Conservation (phyloP, 768 basidiomycete genomes). For the Calocybe cyanea region DNA sequence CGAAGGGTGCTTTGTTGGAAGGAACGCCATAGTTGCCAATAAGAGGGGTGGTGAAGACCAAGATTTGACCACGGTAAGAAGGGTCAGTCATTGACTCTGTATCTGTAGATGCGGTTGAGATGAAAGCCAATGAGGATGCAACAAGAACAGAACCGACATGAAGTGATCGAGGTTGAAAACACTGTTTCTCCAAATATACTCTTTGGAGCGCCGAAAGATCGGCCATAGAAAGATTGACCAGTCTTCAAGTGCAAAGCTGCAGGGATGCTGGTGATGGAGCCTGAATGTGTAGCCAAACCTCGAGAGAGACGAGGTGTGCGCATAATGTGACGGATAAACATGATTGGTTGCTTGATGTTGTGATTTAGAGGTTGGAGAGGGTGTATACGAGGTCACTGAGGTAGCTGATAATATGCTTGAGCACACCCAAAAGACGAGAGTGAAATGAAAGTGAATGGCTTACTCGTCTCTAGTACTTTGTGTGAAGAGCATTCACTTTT, state of each 20-base stretch:
- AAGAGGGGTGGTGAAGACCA: conserved; percentile 97
- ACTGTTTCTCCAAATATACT: conserved; percentile 96
- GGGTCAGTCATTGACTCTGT: conserved; percentile 99
- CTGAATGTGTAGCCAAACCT: conserved; percentile 65
- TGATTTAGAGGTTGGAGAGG: conserved; percentile 42
- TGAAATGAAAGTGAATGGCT: conserved; percentile 25
- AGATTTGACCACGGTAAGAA: conserved; percentile 95
- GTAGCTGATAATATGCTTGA: conserved; percentile 52
- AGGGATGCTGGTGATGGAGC: conserved; percentile 47
- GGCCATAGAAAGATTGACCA: conserved; percentile 88
- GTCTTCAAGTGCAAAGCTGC: conserved; percentile 90
- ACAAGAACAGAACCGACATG: conserved; percentile 55
- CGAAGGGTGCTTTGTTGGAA: conserved; percentile 63
- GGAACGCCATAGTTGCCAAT: conserved; percentile 99
- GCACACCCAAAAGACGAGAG: conserved; percentile 2
- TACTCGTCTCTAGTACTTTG: conserved; percentile 89
- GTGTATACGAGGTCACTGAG: conserved; percentile 91
- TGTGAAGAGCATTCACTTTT: conserved; percentile 73
- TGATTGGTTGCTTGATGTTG: conserved; percentile 27
- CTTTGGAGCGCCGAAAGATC: conserved; percentile 82
- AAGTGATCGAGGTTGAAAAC: conserved; percentile 98
- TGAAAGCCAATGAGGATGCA: not conserved
- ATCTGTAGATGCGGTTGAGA: conserved; percentile 45
- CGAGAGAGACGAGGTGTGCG: conserved; percentile 49
- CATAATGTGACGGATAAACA: conserved; percentile 56